Evolutionary conservation across 306 rosid species (phyloP).

Genomic region (Prunus mongolica): DNA sequence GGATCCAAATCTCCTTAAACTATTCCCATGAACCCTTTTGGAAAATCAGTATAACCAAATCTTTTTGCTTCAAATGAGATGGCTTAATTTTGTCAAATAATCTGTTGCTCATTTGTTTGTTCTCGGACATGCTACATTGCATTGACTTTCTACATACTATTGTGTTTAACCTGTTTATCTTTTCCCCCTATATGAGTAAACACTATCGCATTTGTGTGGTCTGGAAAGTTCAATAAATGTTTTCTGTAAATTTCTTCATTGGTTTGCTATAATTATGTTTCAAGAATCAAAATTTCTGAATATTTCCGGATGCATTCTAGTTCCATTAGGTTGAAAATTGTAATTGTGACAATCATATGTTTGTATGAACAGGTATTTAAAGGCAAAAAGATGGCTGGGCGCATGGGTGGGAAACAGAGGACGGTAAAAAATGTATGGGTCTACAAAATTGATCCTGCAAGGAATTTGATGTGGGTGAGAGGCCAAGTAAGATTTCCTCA

Average conservation of each 20-base stretch:
- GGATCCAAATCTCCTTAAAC: constrained; percentile 1
- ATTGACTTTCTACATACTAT: not conserved
- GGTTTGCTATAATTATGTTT: not conserved
- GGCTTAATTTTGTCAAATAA: not conserved
- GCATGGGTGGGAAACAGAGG: constrained; percentile 89
- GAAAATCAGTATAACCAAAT: not conserved
- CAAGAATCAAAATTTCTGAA: no score
- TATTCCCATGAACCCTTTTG: not conserved
- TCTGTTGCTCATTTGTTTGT: not conserved
- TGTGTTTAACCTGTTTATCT: not conserved
- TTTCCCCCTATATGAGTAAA: not conserved
- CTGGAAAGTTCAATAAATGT: not conserved
- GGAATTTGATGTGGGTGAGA: constrained; percentile 90
- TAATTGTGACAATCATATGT: not conserved
- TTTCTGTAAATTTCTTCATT: not conserved
- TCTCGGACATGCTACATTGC: not conserved
- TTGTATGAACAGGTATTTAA: constrained; percentile 60
- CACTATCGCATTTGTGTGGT: not conserved
- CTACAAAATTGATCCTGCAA: constrained; percentile 88
- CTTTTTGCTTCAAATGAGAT: not conserved
- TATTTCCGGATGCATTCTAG: no score
- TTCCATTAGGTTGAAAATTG: not conserved
- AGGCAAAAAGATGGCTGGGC: constrained; percentile 88
- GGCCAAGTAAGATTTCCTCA: constrained; percentile 72
- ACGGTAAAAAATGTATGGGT: constrained; percentile 94